These are phyloP conservation scores for Suillus cothurnatus DNA, from an alignment of 768 basidiomycete species.

Conservation along the genomic window DNA sequence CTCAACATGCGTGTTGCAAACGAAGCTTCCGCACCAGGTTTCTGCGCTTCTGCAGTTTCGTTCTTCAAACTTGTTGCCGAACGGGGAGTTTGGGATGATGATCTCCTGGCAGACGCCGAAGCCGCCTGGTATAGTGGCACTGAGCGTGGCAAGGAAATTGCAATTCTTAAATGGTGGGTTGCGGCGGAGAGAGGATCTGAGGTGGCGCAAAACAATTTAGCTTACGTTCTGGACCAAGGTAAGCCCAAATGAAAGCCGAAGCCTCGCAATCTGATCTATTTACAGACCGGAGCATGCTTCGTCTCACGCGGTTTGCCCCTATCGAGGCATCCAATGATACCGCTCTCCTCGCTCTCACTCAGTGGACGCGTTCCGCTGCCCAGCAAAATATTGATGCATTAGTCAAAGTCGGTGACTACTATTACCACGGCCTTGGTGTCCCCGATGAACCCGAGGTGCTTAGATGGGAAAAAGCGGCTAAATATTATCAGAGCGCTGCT, in stretches of 20 bases:
- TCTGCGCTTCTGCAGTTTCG: slow-evolving; percentile 88
- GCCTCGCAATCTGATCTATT: slow-evolving; percentile 5
- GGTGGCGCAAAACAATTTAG: slow-evolving; percentile 93
- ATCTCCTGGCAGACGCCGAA: slow-evolving; percentile 81
- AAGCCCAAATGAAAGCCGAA: slow-evolving; percentile 32
- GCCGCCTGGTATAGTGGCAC: slow-evolving; percentile 69
- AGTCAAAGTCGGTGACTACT: slow-evolving; percentile 98
- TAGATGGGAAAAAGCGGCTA: slow-evolving; percentile 87
- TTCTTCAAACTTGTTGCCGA: slow-evolving; percentile 94
- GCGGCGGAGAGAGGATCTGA: slow-evolving; percentile 93
- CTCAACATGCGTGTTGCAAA: slow-evolving; percentile 46
- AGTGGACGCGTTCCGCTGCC: slow-evolving; percentile 93
- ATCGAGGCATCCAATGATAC: slow-evolving; percentile 80
- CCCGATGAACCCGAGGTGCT: slow-evolving; percentile 61
- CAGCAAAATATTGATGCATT: slow-evolving; percentile 96
- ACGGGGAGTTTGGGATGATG: slow-evolving; percentile 85
- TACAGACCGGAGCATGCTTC: slow-evolving; percentile 70
- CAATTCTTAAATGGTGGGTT: slow-evolving; percentile 93
- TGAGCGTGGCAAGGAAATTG: slow-evolving; percentile 74
- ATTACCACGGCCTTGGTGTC: slow-evolving; percentile 88
- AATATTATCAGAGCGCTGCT: slow-evolving; percentile 93
- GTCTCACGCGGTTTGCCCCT: slow-evolving; percentile 67
- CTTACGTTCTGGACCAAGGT: slow-evolving; percentile 92
- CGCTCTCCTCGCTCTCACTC: slow-evolving; percentile 80
- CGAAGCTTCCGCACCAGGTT: slow-evolving; percentile 58